Base-by-base conservation (phyloP, 805 yeast genomes). In the Kodamaea restingae region DNA sequence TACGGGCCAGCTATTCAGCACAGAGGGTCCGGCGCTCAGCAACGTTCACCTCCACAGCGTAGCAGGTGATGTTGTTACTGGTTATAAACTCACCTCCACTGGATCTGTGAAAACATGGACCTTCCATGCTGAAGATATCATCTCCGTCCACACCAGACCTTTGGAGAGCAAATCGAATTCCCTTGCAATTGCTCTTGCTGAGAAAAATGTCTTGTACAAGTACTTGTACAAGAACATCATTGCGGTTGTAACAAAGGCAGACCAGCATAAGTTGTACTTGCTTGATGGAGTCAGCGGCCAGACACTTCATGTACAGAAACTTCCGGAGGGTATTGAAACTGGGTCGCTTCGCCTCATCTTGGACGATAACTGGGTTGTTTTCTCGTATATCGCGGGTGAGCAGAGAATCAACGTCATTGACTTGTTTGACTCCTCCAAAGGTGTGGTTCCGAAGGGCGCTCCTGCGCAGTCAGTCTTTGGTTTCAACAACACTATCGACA, bases 361-460 rank as follows among this genome's bases (percentile, higher is more conserved):
- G 58, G 93, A 88, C 35, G 98, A 91, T 55, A 79, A 90, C 60
- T 91, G 93, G 85, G 65, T 88, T 12, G 70, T 86, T 8, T 82
- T 84, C 53, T 67, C 90, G 0, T 81, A 78, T 50, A 76, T 71
- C 52, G 72, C 80, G 40, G 73, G 76, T 36, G 71, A 67, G 42
- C 73, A 67, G 43, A 75, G 81, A 49, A 53, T 93, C 10, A 78
- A 73, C 11, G 88, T 84, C 3, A 65, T 87, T 50, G 97, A 93
- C 56, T 59, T 93, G 28, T 93, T 78, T 59, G 95, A 87, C 51
- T 80, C 88, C 1, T 53, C 37, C 34, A 40, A 45, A 44, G 84
- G 15, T 73, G 84, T 55, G 54, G 56, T n/a, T 38, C 41, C 68
- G 76, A 49, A 41, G 56, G 38, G 37, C 50, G 4, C 40, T 8